Conservation (phyloP, 306 rosid genomes). For the Cyclanthera cordifolia region DNA sequence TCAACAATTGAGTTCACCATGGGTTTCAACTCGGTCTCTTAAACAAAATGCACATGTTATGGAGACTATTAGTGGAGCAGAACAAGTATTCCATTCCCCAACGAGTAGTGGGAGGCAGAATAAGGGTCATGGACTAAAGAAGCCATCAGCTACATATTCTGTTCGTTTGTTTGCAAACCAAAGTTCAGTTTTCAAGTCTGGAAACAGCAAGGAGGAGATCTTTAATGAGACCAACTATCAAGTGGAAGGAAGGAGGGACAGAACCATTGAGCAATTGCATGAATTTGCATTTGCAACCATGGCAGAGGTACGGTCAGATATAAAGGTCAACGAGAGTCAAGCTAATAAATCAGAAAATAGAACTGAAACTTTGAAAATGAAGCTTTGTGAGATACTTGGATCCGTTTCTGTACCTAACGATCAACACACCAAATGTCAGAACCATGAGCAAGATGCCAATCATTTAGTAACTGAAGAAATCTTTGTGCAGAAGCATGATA, state of each 20-base stretch:
- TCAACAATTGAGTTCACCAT: constrained; percentile 33
- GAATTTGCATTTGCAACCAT: constrained; percentile 41
- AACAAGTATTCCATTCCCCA: constrained; percentile 29
- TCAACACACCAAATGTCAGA: constrained; percentile 31
- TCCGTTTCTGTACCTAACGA: constrained; percentile 44
- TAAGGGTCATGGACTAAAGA: constrained; percentile 28
- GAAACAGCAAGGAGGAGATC: constrained; percentile 29
- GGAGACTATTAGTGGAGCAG: constrained; percentile 31
- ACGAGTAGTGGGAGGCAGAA: constrained; percentile 25
- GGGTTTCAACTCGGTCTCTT: constrained; percentile 32
- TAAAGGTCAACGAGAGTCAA: constrained; percentile 26
- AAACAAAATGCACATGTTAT: constrained; percentile 28
- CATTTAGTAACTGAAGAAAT: constrained; percentile 25
- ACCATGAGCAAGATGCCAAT: constrained; percentile 24
- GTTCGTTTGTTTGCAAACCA: constrained; percentile 28
- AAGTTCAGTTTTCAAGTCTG: constrained; percentile 28
- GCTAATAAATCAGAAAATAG: constrained; percentile 34
- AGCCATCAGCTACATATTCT: constrained; percentile 26
- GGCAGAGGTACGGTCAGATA: constrained; percentile 29
- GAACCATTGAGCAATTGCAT: constrained; percentile 24
- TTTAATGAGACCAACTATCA: constrained; percentile 27
- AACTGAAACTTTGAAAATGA: constrained; percentile 66
- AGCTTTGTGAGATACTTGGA: constrained; percentile 75
- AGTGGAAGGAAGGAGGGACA: constrained; percentile 37
- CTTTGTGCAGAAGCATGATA: constrained; percentile 28